Base-by-base conservation (phyloP, 2,329 filamentous ascomycete species). In the Colletotrichum sp. region DNA sequence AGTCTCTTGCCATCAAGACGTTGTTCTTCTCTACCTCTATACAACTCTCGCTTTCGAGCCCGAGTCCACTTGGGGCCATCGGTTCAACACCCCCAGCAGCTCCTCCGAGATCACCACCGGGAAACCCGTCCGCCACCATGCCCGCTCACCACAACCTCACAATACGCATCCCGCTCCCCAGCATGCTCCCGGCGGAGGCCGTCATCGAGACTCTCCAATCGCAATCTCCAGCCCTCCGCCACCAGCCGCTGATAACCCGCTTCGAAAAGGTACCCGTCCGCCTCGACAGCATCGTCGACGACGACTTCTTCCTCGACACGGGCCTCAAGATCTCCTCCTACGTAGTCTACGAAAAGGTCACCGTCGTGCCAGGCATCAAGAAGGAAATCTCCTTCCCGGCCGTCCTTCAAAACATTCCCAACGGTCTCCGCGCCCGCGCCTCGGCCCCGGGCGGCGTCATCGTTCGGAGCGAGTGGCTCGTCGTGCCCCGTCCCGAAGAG, bases 371-470 rank as follows among this genome's bases (percentile, higher is more conserved):
- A 1, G 85, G 86, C 61, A 81, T 80, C 6, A 81, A 78, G 62
- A 87, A 85, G 78, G 83, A 84, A 36, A 82, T 89, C 48, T 78
- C 78, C 67, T 85, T 88, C 73, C 84, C 84, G 6, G 85, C 85
- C 75, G 83, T 87, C 32, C 87, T 88, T 76, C 87, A 89, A 79
- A 82, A 80, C 75, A 83, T 86, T 36, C 80, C 82, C 26, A 79
- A 82, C 43, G 87, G 87, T 64, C 80, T 87, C 34, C 83, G 87
- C n/a, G 84, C 84, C 69, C 82, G 87, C 52, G 87, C 85, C 65
- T 81, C 85, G 55, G 86, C 87, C 6, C 81, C 84, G 5, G 86
- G 82, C 28, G 87, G 87, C 48, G 86, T 88, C 26, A 81, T 82
- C 18, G 84, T 89, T 68, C 84, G 87, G 81, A 85, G 79, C 56